phyloP scores from a whole-genome alignment of 2,329 filamentous ascomycete species.

The Cladosporium sp. region DNA sequence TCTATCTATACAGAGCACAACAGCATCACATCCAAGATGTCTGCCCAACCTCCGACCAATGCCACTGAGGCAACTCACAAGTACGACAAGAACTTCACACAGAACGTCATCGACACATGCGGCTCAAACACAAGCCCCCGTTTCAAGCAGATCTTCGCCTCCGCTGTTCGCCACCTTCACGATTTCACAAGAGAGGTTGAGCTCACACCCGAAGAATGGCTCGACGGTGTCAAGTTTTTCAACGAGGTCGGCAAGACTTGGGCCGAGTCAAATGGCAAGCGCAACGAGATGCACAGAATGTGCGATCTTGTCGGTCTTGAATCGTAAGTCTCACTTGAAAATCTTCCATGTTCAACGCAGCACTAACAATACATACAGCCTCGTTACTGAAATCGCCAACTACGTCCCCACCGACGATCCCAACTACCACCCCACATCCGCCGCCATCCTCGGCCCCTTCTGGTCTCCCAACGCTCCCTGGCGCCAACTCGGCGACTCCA shows the following conservation, averaged over 20 bases:
- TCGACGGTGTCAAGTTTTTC: constrained; percentile 68
- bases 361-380: constrained; percentile 34
- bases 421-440: constrained; percentile 62
- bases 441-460: constrained; percentile 72
- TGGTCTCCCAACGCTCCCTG: constrained; percentile 73
- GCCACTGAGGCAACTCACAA: constrained; percentile 17
- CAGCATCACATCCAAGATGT: neutral
- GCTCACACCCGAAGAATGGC: constrained; percentile 73
- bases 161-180: constrained; percentile 68
- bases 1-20: neutral
- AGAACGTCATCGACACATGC: constrained; percentile 69
- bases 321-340: constrained; percentile 47
- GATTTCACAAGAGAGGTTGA: constrained; percentile 75
- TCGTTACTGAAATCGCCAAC: constrained; percentile 65
- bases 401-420: constrained; percentile 57
- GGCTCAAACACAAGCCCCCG: constrained; percentile 64
- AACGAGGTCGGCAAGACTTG: constrained; percentile 58
- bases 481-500: constrained; percentile 61
- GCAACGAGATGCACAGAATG: constrained; percentile 71
- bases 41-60: neutral
- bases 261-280: constrained; percentile 54
- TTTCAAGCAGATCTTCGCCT: constrained; percentile 58
- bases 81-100: constrained; percentile 75
- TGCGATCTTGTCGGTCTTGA: constrained; percentile 72
- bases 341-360: neutral